Evolutionary conservation across 2,329 filamentous ascomycete species (phyloP), one percentile per base, ranked within the genome.

Genomic region (Neurospora sp.): DNA sequence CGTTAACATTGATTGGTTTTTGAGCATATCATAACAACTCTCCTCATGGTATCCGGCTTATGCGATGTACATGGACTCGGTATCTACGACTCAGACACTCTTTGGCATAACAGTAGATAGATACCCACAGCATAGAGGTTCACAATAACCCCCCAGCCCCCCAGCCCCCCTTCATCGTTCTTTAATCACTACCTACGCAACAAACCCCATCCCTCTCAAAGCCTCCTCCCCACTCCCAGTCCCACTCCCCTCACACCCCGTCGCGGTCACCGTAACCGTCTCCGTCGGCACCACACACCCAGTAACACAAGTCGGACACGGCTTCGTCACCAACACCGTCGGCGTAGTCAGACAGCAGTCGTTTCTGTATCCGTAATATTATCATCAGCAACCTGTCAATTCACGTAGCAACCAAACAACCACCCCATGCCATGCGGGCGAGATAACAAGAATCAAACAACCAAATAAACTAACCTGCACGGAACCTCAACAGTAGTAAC

Each of bases 301-400:
- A 11, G 72, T 76, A 37, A 67, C 46, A 71, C 78, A 79, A 38
- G 68, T 70, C 6, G 74, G 74, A 70, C 77, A 78, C 11, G 70
- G 6, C 62, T 46, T 68, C 11, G 73, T 73, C 8, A 74, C 69
- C 15, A 72, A 74, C 15, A 71, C 68, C 6, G 77, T 79, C 8
- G 77, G 71, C 8, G 81, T 83, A 10, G 70, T 74, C n/a, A 77
- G 77, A 74, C 81, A 83, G 75, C 79, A 81, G 68, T 78, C 73
- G 23, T 79, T 79, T 66, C 74, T 75, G 19, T 62, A 1, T 0
- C 4, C 8, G 46, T 66, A 17, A 68, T 41, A 10, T 67, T 67
- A 43, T 23, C 19, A 41, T 12, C 17, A 68, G 23, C 1, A n/a
- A 40, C 23, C n/a, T n/a, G 40, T n/a, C 6, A 6, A 41, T n/a